Percentiles rank a stretch among this genome's conserved stretches.
Conservation (phyloP, 768 basidiomycete species). For the Gyrodon lividus region DNA sequence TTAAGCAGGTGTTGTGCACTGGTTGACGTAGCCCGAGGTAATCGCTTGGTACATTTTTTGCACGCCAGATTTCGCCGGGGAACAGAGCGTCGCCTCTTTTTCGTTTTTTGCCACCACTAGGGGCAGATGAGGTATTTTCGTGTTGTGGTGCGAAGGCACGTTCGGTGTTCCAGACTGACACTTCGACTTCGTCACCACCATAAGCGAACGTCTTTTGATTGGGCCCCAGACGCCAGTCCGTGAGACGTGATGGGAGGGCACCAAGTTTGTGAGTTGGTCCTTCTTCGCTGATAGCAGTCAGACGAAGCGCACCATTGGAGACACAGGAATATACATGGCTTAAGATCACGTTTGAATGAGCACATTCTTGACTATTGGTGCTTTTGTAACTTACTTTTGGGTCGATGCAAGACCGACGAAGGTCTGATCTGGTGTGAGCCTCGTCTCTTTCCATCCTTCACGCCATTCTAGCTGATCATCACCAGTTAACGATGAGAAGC, state of each 20-base stretch:
- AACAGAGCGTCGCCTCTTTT: constrained; percentile 60
- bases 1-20: constrained; percentile 68
- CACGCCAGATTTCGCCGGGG: constrained; percentile 79
- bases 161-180: constrained; percentile 79
- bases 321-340: constrained; percentile 65
- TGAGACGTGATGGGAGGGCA: constrained; percentile 66
- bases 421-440: constrained; percentile 47
- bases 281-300: constrained; percentile 36
- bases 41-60: constrained; percentile 85
- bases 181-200: constrained; percentile 83
- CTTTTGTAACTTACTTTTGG: constrained; percentile 43
- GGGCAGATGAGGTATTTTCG: constrained; percentile 14
- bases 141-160: constrained; percentile 41
- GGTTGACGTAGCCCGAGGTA: constrained; percentile 73
- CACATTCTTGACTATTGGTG: neutral
- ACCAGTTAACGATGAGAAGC: constrained; percentile 42
- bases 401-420: constrained; percentile 62
- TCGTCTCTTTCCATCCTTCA: constrained; percentile 63
- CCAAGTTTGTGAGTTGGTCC: constrained; percentile 30
- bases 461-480: constrained; percentile 41
- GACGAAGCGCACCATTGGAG: constrained; percentile 69
- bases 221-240: constrained; percentile 60
- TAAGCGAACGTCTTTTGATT: constrained; percentile 64
- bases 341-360: constrained; percentile 1
- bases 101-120: constrained; percentile 41